Base-by-base conservation (phyloP, 2,329 filamentous ascomycete genomes). In the Penicillium janthinellum region DNA sequence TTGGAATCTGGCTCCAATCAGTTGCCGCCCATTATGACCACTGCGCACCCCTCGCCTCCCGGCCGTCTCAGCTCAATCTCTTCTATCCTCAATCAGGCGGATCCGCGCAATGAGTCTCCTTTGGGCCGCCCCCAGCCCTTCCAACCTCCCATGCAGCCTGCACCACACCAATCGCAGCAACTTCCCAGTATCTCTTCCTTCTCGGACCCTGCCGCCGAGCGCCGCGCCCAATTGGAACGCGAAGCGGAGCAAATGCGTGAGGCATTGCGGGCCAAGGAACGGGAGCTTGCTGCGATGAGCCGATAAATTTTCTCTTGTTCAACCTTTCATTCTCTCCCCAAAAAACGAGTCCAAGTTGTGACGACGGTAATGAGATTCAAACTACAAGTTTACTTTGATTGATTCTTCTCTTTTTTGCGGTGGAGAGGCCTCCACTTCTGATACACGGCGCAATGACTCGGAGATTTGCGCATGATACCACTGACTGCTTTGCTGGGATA, bases 211-310 rank as follows among this genome's bases (percentile, higher is more conserved):
- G 88, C 84, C 66, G 82, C 83, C 4, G 88, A 90, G 64, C 83
- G 87, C 57, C 83, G 89, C 51, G 85, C 84, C 8, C 84, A 87
- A 50, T 77, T 96, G 51, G 84, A 88, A 71, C 82, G 86, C 25
- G 91, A 96, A 73, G 87, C 90, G 0, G 90, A 93, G 70, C 82
- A 82, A 54, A 95, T 95, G 87, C 84, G 90, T 39, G 86, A 88
- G 72, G 81, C 89, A 74, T 79, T 93, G 34, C 83, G 86, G 10
- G 88, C 86, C 12, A 93, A 92, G 70, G 90, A 93, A 75, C 82
- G 86, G 49, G 90, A 93, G 69, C 78, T 93, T 58, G 87, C 88
- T 51, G 80, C 81, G 39, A 71, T 85, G 59, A 78, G 75, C 48
- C 63, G 61, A 31, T 72, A 68, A 66, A 39, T 8, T 50, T 15